Evolutionary conservation across 345 rosid genomes (phyloP), one percentile per base, ranked within the genome.

Genomic region (Boechera retrofracta): DNA sequence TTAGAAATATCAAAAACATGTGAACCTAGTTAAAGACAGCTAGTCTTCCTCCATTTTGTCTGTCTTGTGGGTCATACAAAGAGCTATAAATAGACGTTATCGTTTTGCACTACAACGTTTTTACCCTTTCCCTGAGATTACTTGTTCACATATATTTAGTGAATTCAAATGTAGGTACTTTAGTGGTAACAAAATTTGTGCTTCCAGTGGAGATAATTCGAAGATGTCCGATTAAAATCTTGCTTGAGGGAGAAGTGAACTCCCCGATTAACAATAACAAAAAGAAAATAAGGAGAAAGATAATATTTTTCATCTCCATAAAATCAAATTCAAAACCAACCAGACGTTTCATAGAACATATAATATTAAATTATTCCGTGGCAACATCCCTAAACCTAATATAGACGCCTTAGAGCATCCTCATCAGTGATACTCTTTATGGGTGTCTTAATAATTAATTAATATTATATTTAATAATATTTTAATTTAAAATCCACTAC

Each of bases 41-140:
- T 58, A 67, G 24, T 21, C 24, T 21, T 21, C 44, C 26, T 35
- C 61, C 41, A 36, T 4, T 5, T 38, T 28, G 5, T 16, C 13
- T 36, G 59, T 11, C 6, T 36, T 11, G 79, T 67, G 79, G 33
- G 67, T 48, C 73, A 67, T 57, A 21, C 24, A 41, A 73, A 61
- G 66, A 61, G 16, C 47, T 38, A 61, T 28, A 39, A 39, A 61
- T 56, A 73, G 45, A 52, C 60, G 21, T 52, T 24, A 24, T 31
- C 51, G 58, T 67, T 52, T 67, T 42, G 45, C 59, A 16, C 45
- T 12, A 49, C 12, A 54, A 35, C 6, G 8, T 41, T 69, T 39
- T 69, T 39, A 28, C 63, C 29, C 29, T 55, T 69, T 54, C 73
- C 73, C 42, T 69, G 26, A 54, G 39, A 9, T 28, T 35, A 65